These are phyloP conservation scores for Buxus sempervirens DNA, from an alignment of 164 flowering plant species.

Conservation along the genomic window DNA sequence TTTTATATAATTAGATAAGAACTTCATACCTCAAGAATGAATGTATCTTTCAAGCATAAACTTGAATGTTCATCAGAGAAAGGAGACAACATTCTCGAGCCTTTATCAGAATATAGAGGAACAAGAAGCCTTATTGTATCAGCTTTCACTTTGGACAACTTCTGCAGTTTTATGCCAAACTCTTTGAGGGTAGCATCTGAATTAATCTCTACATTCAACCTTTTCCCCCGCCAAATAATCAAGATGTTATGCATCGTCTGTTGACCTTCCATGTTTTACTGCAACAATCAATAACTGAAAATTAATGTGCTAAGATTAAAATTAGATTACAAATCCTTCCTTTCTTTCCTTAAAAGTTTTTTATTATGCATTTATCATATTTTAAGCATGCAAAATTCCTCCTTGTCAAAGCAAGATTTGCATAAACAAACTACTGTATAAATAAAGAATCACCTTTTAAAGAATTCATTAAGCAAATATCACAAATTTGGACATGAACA, in stretches of 20 bases:
- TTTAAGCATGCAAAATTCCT: too few relatives aligned
- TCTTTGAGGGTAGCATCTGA: conserved; percentile 52
- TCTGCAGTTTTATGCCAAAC: conserved; percentile 64
- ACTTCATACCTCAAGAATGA: conserved; percentile 50
- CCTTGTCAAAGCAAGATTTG: too few relatives aligned
- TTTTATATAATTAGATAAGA: neutral
- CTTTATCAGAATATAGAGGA: conserved; percentile 42
- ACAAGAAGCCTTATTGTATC: conserved; percentile 80
- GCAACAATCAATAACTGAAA: conserved; percentile 12
- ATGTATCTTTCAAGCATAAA: conserved; percentile 51
- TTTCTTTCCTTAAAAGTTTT: too few relatives aligned
- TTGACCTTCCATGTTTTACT: conserved; percentile 40
- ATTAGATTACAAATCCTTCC: too few relatives aligned
- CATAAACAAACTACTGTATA: too few relatives aligned
- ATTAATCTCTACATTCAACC: conserved; percentile 42
- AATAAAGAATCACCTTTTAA: too few relatives aligned
- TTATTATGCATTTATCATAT: too few relatives aligned
- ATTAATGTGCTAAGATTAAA: neutral
- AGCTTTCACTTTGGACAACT: conserved; percentile 59
- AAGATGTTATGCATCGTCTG: conserved; percentile 19
- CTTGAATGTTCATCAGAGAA: conserved; percentile 74
- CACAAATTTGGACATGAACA: too few relatives aligned
- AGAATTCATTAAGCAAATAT: too few relatives aligned
- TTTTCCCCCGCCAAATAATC: conserved; percentile 70
- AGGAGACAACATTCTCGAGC: conserved; percentile 64